phyloP scores from a whole-genome alignment of 495 filamentous ascomycete species.

The Massariosphaeria phaeospora region DNA sequence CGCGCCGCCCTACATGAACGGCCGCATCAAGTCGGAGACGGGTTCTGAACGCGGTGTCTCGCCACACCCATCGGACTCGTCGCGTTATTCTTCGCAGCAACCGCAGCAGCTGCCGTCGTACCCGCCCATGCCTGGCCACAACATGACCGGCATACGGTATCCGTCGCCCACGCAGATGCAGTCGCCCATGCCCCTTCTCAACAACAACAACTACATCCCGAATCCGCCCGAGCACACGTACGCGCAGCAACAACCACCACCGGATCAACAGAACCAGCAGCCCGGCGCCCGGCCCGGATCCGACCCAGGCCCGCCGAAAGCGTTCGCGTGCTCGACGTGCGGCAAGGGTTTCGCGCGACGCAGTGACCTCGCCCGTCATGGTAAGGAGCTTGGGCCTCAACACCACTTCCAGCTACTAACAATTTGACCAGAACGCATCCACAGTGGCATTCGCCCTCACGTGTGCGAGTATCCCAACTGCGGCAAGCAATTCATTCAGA shows the following conservation, averaged over 20 bases:
- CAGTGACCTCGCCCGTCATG: slow-evolving; percentile 92
- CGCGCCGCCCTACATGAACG: slow-evolving; percentile 38
- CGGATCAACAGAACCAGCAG: slow-evolving; percentile 38
- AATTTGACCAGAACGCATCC: slow-evolving; percentile 77
- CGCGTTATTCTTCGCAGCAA: slow-evolving; percentile 53
- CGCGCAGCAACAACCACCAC: slow-evolving; percentile 35
- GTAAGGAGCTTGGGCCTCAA: slow-evolving; percentile 47
- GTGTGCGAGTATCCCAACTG: slow-evolving; percentile 87
- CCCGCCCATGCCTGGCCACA: slow-evolving; percentile 37
- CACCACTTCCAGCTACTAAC: slow-evolving; percentile 10
- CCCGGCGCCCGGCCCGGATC: slow-evolving; percentile 40
- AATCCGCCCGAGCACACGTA: slow-evolving; percentile 40
- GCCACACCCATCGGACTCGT: slow-evolving; percentile 64
- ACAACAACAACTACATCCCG: slow-evolving; percentile 38
- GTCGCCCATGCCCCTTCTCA: slow-evolving; percentile 55
- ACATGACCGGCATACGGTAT: slow-evolving; percentile 50
- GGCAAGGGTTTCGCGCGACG: slow-evolving; percentile 88
- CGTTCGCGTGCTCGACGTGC: slow-evolving; percentile 87
- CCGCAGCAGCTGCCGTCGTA: slow-evolving; percentile 47
- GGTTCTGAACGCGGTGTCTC: slow-evolving; percentile 65
- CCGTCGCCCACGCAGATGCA: slow-evolving; percentile 53
- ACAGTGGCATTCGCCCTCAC: slow-evolving; percentile 86
- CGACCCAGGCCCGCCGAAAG: slow-evolving; percentile 59
- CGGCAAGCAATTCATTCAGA: slow-evolving; percentile 94
- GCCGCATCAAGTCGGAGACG: slow-evolving; percentile 49